A percentile compares a stretch with the other conserved stretches of the same genome.
Evolutionary conservation across 2,329 filamentous ascomycete genomes (phyloP).

Genomic region (Aspergillus transmontanensis): DNA sequence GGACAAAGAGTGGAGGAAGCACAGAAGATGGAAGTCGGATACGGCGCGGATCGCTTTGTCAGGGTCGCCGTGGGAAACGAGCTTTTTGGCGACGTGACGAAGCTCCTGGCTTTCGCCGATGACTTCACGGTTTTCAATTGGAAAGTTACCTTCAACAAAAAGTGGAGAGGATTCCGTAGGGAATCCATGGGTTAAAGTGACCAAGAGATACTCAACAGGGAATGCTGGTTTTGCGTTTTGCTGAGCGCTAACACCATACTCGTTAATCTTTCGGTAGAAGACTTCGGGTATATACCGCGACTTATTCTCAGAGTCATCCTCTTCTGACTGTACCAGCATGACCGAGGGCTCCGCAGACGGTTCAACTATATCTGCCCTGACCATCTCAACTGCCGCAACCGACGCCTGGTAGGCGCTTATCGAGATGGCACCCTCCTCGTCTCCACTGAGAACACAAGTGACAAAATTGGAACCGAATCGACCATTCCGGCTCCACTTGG

Average conservation of each 20-base stretch:
- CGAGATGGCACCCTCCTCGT: conserved; percentile 82
- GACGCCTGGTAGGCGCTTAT: conserved; percentile 94
- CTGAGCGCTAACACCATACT: conserved; percentile 94
- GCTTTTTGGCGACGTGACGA: conserved; percentile 65
- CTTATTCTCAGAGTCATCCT: conserved; percentile 68
- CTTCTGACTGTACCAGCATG: conserved; percentile 93
- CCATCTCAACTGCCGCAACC: conserved; percentile 96
- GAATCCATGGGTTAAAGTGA: conserved; percentile 95
- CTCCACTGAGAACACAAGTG: conserved; percentile 92
- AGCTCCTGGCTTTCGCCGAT: conserved; percentile 86
- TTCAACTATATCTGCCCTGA: conserved; percentile 89
- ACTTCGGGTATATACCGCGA: conserved; percentile 95
- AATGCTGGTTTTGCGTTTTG: conserved; percentile 97
- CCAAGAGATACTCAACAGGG: conserved; percentile 92
- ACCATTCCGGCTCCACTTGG: conserved; percentile 96
- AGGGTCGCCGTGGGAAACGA: conserved; percentile 67
- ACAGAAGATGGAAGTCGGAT: conserved; percentile 94
- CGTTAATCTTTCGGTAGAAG: conserved; percentile 93
- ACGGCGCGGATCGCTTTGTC: conserved; percentile 67
- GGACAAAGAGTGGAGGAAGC: conserved; percentile 77
- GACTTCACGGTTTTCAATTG: conserved; percentile 86
- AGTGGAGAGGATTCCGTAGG: conserved; percentile 75
- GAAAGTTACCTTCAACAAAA: conserved; percentile 73
- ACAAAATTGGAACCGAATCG: conserved; percentile 95
- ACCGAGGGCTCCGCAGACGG: conserved; percentile 88